Evolutionary conservation across 2,329 filamentous ascomycete species (phyloP).

Genomic region (Pseudogymnoascus pannorum): DNA sequence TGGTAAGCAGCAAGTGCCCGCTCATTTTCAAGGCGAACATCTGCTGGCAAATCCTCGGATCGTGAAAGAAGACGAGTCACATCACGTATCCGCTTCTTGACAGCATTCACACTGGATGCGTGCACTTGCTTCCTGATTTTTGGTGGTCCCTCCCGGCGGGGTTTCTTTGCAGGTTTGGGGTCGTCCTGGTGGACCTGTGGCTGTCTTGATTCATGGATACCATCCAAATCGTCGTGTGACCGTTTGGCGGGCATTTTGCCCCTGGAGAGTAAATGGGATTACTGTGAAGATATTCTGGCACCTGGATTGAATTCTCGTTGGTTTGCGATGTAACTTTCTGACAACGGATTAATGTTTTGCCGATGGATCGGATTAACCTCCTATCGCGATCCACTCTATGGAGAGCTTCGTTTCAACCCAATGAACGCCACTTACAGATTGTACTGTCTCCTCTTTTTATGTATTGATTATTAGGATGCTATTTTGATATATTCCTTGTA

Average conservation of each 20-base stretch:
- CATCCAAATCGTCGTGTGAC: conserved; percentile 20
- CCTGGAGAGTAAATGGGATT: conserved; percentile 1
- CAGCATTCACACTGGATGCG: conserved; percentile 42
- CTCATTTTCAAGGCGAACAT: conserved; percentile 62
- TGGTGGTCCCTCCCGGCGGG: conserved; percentile 23
- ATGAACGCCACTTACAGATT: not conserved
- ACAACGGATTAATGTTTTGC: conserved; percentile 7
- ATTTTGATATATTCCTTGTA: not conserved
- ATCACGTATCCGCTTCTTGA: conserved; percentile 65
- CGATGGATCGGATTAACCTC: not conserved
- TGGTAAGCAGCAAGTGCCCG: conserved; percentile 62
- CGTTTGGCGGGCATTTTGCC: conserved; percentile 26
- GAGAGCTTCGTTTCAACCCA: not conserved
- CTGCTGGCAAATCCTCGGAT: conserved; percentile 56
- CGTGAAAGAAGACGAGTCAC: conserved; percentile 59
- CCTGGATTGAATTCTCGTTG: conserved; percentile 3
- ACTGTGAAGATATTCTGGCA: not conserved
- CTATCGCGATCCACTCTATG: not conserved
- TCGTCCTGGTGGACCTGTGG: conserved; percentile 19
- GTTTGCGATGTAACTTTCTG: conserved; percentile 9
- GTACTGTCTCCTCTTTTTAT: not conserved
- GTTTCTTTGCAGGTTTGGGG: conserved; percentile 27
- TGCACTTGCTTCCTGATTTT: conserved; percentile 25
- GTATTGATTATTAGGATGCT: not conserved
- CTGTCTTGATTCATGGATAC: conserved; percentile 27